phyloP scores from a whole-genome alignment of 2,329 filamentous ascomycete species.

The Phyllosticta citribraziliensis region DNA sequence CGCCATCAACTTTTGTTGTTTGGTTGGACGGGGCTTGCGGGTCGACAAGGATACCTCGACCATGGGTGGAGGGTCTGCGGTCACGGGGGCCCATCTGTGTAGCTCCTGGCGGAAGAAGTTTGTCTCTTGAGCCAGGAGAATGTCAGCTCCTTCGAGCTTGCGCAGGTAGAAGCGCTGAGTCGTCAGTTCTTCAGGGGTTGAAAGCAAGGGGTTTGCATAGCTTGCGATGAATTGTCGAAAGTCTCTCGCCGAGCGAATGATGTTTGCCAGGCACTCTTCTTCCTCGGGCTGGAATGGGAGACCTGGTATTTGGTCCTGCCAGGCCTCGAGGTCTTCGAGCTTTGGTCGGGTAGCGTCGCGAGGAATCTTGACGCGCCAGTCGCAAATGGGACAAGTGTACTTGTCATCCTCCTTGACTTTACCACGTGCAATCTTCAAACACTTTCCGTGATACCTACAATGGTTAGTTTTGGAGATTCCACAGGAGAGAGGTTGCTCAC shows the following conservation, averaged over 20 bases:
- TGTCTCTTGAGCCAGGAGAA: slow-evolving; percentile 84
- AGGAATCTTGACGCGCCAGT: slow-evolving; percentile 93
- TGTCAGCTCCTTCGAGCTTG: slow-evolving; percentile 94
- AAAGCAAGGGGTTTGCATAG: slow-evolving; percentile 72
- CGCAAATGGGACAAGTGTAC: slow-evolving; percentile 96
- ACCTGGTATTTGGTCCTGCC: slow-evolving; percentile 70
- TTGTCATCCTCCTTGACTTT: slow-evolving; percentile 98
- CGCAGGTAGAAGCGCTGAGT: slow-evolving; percentile 90
- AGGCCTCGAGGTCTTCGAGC: slow-evolving; percentile 74
- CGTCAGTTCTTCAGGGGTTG: slow-evolving; percentile 75
- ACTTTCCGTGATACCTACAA: slow-evolving; percentile 92
- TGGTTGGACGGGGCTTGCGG: slow-evolving; percentile 89
- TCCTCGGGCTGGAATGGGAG: slow-evolving; percentile 95
- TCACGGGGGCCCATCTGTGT: slow-evolving; percentile 89
- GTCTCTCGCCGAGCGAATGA: slow-evolving; percentile 72
- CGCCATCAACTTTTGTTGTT: slow-evolving; percentile 88
- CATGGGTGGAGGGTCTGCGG: slow-evolving; percentile 74
- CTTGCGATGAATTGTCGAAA: slow-evolving; percentile 76
- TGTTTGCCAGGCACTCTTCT: slow-evolving; percentile 73
- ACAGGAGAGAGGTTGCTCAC: slow-evolving; percentile 40
- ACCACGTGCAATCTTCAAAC: slow-evolving; percentile 90
- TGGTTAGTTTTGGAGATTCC: slow-evolving; percentile 18
- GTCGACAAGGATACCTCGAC: slow-evolving; percentile 84
- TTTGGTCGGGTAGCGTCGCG: slow-evolving; percentile 93
- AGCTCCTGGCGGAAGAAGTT: slow-evolving; percentile 95